Evolutionary conservation across 2,329 filamentous ascomycete species (phyloP).

Genomic region (Penicillium sp.): DNA sequence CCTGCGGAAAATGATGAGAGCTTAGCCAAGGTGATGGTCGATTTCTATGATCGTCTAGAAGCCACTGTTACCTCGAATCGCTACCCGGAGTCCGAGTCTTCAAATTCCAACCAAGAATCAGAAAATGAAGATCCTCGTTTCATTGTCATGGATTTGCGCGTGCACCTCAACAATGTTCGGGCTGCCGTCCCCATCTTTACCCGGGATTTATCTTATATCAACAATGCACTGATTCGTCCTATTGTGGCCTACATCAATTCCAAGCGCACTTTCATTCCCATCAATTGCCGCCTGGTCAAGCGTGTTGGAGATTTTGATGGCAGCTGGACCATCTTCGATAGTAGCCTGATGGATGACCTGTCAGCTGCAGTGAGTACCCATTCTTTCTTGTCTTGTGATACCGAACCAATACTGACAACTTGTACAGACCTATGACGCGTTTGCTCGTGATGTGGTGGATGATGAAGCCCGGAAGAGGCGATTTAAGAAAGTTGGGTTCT

Average conservation of each 20-base stretch:
- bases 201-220: constrained; percentile 87
- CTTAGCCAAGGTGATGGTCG: constrained; percentile 90
- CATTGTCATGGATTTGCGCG: constrained; percentile 89
- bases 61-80: constrained; percentile 81
- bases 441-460: constrained; percentile 86
- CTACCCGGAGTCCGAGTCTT: constrained; percentile 41
- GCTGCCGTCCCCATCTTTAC: constrained; percentile 92
- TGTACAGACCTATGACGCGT: constrained; percentile 77
- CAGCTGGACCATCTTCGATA: constrained; percentile 92
- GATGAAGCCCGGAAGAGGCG: constrained; percentile 80
- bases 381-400: not conserved
- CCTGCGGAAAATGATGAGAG: constrained; percentile 84
- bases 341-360: constrained; percentile 88
- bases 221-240: constrained; percentile 88
- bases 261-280: constrained; percentile 89
- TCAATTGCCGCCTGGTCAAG: constrained; percentile 93
- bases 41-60: constrained; percentile 94
- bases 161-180: constrained; percentile 91
- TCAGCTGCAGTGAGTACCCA: constrained; percentile 66
- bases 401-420: constrained; percentile 8
- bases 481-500: constrained; percentile 93
- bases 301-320: constrained; percentile 86
- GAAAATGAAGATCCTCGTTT: constrained; percentile 64
- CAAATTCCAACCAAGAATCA: constrained; percentile 22
- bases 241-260: constrained; percentile 99